phyloP scores from a whole-genome alignment of 805 yeast genomes.

The Kuraishia capsulata region DNA sequence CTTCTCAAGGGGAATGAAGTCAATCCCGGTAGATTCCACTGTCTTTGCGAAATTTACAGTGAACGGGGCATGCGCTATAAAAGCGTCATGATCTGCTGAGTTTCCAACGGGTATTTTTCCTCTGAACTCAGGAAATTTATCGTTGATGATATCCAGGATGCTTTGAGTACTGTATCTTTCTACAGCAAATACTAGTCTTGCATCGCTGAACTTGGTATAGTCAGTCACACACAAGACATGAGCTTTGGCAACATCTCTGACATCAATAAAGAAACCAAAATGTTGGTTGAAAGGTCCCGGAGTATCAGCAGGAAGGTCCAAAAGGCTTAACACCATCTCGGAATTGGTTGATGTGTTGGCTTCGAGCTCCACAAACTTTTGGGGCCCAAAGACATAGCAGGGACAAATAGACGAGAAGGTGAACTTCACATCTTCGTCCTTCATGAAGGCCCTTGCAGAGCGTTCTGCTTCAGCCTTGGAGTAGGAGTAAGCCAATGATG shows the following conservation, averaged over 20 bases:
- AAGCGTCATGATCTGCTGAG: no score
- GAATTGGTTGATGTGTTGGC: conserved; percentile 24
- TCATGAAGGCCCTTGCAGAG: conserved; percentile 24
- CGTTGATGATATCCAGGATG: conserved; percentile 20
- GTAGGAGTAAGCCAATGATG: conserved; percentile 27
- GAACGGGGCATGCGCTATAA: no score
- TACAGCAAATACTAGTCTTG: conserved; percentile 21
- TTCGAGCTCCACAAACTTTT: conserved; percentile 21
- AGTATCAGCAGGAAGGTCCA: conserved; percentile 17
- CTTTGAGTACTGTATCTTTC: conserved; percentile 16
- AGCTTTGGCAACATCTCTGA: conserved; percentile 37
- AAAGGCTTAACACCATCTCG: conserved; percentile 24
- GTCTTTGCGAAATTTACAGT: no score
- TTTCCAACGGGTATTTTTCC: conserved; percentile 32
- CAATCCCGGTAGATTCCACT: no score
- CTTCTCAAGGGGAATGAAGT: no score
- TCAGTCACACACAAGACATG: conserved; percentile 37
- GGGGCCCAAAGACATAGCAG: conserved; percentile 36
- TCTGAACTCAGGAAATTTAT: conserved; percentile 25
- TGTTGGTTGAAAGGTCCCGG: conserved; percentile 7
- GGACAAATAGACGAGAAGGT: conserved; percentile 27
- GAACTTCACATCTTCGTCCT: conserved; percentile 21
- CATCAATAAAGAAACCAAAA: conserved; percentile 23
- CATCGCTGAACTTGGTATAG: conserved; percentile 17
- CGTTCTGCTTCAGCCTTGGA: conserved; percentile 31